These are phyloP conservation scores for Cercospora nicotianae DNA, from an alignment of 2,329 filamentous ascomycete species.

Conservation along the genomic window DNA sequence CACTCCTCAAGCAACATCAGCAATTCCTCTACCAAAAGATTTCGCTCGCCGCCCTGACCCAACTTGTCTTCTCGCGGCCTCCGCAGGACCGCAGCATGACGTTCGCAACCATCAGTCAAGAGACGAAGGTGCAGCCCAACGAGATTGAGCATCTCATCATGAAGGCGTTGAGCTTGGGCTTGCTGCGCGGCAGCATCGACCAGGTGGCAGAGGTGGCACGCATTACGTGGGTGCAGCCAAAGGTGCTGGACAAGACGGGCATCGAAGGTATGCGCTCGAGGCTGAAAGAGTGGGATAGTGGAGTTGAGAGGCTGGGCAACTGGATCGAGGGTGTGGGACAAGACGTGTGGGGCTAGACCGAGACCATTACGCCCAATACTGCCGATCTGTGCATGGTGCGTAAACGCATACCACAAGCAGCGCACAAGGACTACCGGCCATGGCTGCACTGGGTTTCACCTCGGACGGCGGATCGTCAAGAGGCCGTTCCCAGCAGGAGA, in stretches of 20 bases:
- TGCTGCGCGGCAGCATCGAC: slow-evolving; percentile 89
- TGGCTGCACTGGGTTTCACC: neutral
- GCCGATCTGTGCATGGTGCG: neutral
- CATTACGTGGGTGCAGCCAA: slow-evolving; percentile 98
- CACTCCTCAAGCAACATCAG: slow-evolving; percentile 75
- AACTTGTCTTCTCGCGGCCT: slow-evolving; percentile 92
- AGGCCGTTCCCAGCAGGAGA: neutral
- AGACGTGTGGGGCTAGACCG: slow-evolving; percentile 82
- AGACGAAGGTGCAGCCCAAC: slow-evolving; percentile 86
- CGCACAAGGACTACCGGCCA: neutral
- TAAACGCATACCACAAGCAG: neutral
- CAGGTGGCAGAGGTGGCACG: slow-evolving; percentile 91
- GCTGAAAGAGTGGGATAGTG: slow-evolving; percentile 91
- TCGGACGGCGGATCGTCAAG: neutral
- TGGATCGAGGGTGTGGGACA: slow-evolving; percentile 94
- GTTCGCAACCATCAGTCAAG: slow-evolving; percentile 81
- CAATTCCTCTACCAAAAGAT: slow-evolving; percentile 95
- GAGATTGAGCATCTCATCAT: slow-evolving; percentile 98
- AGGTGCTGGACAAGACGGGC: slow-evolving; percentile 93
- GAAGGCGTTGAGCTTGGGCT: slow-evolving; percentile 94
- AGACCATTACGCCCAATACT: neutral
- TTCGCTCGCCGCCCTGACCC: slow-evolving; percentile 90
- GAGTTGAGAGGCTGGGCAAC: slow-evolving; percentile 92
- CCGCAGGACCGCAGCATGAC: slow-evolving; percentile 95
- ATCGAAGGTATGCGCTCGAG: slow-evolving; percentile 88